These are phyloP conservation scores for Vitis hybrid DNA, from an alignment of 177 flowering plant species.

Conservation along the genomic window DNA sequence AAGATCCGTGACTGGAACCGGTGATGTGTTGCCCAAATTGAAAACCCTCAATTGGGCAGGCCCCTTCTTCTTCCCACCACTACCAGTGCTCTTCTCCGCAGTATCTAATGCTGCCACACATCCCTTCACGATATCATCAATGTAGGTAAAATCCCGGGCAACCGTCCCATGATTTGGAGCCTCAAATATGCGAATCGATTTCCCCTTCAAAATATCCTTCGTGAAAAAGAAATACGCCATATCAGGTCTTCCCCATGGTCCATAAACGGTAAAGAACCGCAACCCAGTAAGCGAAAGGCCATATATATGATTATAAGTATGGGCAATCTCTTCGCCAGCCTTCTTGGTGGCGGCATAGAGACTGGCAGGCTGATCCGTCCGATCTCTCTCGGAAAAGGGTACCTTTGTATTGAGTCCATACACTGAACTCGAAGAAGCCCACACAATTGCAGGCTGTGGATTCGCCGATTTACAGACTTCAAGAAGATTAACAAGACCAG, in stretches of 20 bases:
- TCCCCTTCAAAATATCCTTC: slow-evolving; percentile 57
- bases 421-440: slow-evolving; percentile 77
- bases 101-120: slow-evolving; percentile 63
- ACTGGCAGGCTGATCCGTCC: slow-evolving; percentile 75
- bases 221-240: slow-evolving; percentile 79
- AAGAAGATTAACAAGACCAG: slow-evolving; percentile 59
- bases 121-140: slow-evolving; percentile 72
- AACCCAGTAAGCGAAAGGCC: slow-evolving; percentile 68
- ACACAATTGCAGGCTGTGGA: slow-evolving; percentile 69
- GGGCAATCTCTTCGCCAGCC: slow-evolving; percentile 78
- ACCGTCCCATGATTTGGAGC: slow-evolving; percentile 54
- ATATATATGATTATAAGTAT: slow-evolving; percentile 66
- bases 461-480: slow-evolving; percentile 63
- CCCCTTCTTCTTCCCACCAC: slow-evolving; percentile 66
- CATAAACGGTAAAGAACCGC: slow-evolving; percentile 70
- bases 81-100: slow-evolving; percentile 70
- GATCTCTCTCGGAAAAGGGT: slow-evolving; percentile 63
- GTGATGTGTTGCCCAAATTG: slow-evolving; percentile 68
- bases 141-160: slow-evolving; percentile 70
- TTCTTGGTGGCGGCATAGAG: slow-evolving; percentile 74
- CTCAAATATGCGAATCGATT: slow-evolving; percentile 51
- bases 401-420: slow-evolving; percentile 68
- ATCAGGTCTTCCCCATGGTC: slow-evolving; percentile 78
- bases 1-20: slow-evolving; percentile 56
- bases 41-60: slow-evolving; percentile 62